Percentiles rank a stretch among this genome's conserved stretches.
These are phyloP conservation scores for Coprinopsis strossmayeri DNA, from an alignment of 768 basidiomycete genomes.

Conservation along the genomic window DNA sequence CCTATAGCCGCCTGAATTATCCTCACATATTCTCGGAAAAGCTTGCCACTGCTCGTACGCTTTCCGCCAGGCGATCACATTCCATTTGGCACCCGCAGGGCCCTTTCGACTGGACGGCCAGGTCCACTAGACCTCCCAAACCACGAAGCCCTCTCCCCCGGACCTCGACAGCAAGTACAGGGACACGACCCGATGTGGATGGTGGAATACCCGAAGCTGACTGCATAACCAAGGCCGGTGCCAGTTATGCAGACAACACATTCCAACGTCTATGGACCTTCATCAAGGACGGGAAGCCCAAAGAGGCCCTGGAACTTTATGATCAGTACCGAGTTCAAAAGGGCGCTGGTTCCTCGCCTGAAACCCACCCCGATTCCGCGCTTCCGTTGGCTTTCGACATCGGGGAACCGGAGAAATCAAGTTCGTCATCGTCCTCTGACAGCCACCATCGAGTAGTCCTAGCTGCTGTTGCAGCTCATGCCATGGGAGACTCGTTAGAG, in stretches of 20 bases:
- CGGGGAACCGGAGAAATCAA: background rate
- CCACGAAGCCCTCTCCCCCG: background rate
- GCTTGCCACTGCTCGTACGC: background rate
- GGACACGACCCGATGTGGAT: background rate
- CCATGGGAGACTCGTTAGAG: conserved; percentile 51
- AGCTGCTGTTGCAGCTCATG: conserved; percentile 53
- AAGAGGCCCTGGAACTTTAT: conserved; percentile 40
- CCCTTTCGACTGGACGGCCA: background rate
- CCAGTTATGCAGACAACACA: background rate
- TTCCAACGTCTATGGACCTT: background rate
- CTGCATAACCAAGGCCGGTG: background rate
- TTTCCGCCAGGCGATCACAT: background rate
- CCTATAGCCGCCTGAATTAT: background rate
- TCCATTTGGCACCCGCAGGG: background rate
- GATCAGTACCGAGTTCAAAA: conserved; percentile 10
- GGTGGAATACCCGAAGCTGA: background rate
- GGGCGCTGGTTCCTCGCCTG: background rate
- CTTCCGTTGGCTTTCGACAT: background rate
- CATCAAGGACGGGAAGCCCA: conserved; percentile 27
- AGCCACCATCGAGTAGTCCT: conserved; percentile 27
- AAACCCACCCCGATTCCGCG: background rate
- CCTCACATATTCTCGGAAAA: background rate
- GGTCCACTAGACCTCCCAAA: background rate
- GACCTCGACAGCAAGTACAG: background rate
- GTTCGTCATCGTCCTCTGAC: conserved; percentile 8